phyloP scores from a whole-genome alignment of 2,329 filamentous ascomycete genomes.

The Pyrenophora seminiperda region DNA sequence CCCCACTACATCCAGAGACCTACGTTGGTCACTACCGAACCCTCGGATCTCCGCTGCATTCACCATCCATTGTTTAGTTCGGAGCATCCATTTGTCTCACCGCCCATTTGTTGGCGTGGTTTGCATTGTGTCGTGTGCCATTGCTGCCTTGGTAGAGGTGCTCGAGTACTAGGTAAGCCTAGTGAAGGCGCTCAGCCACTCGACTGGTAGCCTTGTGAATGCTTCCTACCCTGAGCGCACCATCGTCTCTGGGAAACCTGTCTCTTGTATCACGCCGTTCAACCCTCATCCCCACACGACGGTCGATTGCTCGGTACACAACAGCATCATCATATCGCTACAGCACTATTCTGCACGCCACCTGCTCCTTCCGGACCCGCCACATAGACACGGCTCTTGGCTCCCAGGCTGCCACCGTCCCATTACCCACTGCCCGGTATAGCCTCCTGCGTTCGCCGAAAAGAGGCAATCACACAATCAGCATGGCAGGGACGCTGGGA shows the following conservation, averaged over 20 bases:
- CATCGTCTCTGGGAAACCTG: conserved; percentile 32
- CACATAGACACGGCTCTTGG: conserved; percentile 25
- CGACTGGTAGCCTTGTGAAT: conserved; percentile 35
- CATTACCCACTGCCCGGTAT: conserved; percentile 15
- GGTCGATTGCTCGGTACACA: conserved; percentile 21
- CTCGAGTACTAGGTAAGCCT: no score
- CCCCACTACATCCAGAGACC: conserved; percentile 2
- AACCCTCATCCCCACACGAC: conserved; percentile 13
- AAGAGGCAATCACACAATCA: conserved; percentile 14
- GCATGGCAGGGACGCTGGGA: conserved; percentile 39
- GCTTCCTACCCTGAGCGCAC: conserved; percentile 21
- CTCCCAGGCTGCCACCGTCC: conserved; percentile 19
- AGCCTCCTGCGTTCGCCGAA: conserved; percentile 13
- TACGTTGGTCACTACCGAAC: conserved; percentile 16
- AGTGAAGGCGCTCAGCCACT: conserved; percentile 10
- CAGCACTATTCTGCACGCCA: conserved; percentile 21
- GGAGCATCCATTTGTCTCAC: conserved; percentile 21
- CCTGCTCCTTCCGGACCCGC: conserved; percentile 25
- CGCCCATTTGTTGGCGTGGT: conserved; percentile 23
- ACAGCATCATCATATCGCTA: conserved; percentile 20
- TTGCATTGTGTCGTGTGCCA: no score
- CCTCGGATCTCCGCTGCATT: conserved; percentile 12
- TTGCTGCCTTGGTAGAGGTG: background rate
- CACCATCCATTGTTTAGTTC: conserved; percentile 5
- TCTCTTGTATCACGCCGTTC: conserved; percentile 24